Evolutionary conservation across 352 stramenopile genomes (phyloP), one percentile per base, ranked within the genome.

Genomic region (Albugo candida): DNA sequence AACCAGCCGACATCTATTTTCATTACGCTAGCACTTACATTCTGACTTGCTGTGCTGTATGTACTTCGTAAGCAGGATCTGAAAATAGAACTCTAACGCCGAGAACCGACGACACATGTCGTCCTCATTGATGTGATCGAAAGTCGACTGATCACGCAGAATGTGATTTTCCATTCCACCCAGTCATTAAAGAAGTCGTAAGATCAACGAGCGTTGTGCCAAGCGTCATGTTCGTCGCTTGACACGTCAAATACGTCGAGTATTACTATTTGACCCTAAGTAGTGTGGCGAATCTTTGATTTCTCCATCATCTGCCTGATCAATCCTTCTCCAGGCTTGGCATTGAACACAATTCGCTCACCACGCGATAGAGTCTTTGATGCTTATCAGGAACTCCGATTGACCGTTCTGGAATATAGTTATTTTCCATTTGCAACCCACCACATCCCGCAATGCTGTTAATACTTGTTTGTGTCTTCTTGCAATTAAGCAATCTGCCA

Each of bases 31-130:
- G 97, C 8, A 99, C 72, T 53, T 97, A 83, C 61, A 97, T 94
- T 59, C 99, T 94, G 60, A 98, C 98, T 72, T 98, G 93, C 53
- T 98, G 96, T 21, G 99, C 95, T 4, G 95, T n/a, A n/a, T n/a
- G n/a, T 93, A 24, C 73, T 89, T 18, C 83, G 83, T 55, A 95
- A 94, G 14, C 93, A 82, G 37, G 92, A 93, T 13, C 95, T 82
- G 42, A 94, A 55, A 99, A 93, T 20, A 99, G 77, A 36, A 91
- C 85, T 48, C 98, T 98, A 70, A 99, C 54, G 94, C 92, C 13
- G 84, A 92, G 55, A 99, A 98, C 5, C 98, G 92, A 11, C 81
- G 70, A 48, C 96, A 96, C 88, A 96, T 97, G 49, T 96, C 84
- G 51, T 97, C 89, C 2, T 95, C 94, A 31, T 92, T 31, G 67